phyloP scores from a whole-genome alignment of 202 grass and related monocot genomes.

The Hordeum pubiflorum region DNA sequence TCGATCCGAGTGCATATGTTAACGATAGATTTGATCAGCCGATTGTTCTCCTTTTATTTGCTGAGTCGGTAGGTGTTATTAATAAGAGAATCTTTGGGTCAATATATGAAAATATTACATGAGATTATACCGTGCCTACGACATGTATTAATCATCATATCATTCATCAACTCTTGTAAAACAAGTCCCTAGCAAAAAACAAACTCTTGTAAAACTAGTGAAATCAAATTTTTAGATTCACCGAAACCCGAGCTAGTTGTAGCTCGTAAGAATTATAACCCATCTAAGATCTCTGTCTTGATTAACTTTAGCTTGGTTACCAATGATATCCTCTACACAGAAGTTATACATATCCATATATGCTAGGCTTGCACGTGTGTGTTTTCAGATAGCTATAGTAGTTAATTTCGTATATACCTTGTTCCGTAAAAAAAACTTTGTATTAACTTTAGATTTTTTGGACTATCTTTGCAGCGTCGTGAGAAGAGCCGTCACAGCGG shows the following conservation, averaged over 20 bases:
- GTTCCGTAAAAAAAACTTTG: not conserved
- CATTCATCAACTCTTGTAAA: not conserved
- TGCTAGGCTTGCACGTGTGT: not conserved
- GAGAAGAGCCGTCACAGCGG: slow-evolving; percentile 15
- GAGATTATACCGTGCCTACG: not conserved
- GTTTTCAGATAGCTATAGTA: not conserved
- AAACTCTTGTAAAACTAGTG: not conserved
- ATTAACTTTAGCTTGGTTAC: not conserved
- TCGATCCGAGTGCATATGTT: not conserved
- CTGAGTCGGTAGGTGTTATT: not conserved
- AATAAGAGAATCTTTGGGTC: not conserved
- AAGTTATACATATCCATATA: not conserved
- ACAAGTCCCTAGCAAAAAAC: not conserved
- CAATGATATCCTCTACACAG: not conserved
- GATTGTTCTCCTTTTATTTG: not conserved
- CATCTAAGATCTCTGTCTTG: not conserved
- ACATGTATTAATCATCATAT: not conserved
- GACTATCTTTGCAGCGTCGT: slow-evolving; percentile 14
- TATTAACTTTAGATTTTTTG: not conserved
- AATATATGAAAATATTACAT: not conserved
- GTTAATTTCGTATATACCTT: not conserved
- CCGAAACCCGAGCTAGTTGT: not conserved
- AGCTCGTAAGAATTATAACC: not conserved
- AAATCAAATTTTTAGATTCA: not conserved
- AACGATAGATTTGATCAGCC: not conserved